Evolutionary conservation across 225 moss, liverwort and hornwort species (phyloP), one percentile per base, ranked within the genome.

Genomic region (Polytrichum commune): DNA sequence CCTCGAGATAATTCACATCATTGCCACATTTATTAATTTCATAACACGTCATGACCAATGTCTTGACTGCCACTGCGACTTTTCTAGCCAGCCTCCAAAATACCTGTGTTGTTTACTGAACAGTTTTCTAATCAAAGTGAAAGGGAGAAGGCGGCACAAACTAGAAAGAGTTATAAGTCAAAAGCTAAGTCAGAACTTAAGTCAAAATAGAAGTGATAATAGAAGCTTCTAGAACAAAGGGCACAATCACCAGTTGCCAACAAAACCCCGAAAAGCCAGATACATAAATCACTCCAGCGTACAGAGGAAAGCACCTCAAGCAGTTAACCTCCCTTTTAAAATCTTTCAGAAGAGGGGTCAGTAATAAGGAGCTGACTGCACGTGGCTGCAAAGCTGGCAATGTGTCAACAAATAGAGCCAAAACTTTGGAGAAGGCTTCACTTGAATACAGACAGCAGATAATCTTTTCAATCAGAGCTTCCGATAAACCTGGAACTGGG

Each of bases 401-500:
- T 54, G 87, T 83, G 69, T 89, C 89, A 75, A 92, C 65, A 84
- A 94, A 91, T 26, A 72, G 69, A 53, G 77, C 73, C 62, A 84
- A 81, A 76, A 90, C 85, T 71, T 86, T 91, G 35, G 86, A 77
- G 61, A 92, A 86, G 57, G 88, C 85, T 84, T 94, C 92, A 77
- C 80, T 90, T 80, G 87, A 88, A 77, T 90, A 83, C 64, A 98
- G 79, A 74, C 82, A 81, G 65, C 84, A 87, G 81, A 94, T 66
- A 68, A 91, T 84, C 70, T 90, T 90, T 65, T 83, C 85, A 72
- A 93, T 80, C 69, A 93, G 87, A 72, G 74, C 76, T 78, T 93
- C 89, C 60, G 93, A 77, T 53, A 84, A 84, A 86, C 76, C 77
- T 66, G 81, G 65, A 23, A 82, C 85, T 75, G 92, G 89, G 78